Percentiles rank a stretch among this genome's conserved stretches.
phyloP scores from a whole-genome alignment of 495 filamentous ascomycete species.

The Durotheca rogersii region DNA sequence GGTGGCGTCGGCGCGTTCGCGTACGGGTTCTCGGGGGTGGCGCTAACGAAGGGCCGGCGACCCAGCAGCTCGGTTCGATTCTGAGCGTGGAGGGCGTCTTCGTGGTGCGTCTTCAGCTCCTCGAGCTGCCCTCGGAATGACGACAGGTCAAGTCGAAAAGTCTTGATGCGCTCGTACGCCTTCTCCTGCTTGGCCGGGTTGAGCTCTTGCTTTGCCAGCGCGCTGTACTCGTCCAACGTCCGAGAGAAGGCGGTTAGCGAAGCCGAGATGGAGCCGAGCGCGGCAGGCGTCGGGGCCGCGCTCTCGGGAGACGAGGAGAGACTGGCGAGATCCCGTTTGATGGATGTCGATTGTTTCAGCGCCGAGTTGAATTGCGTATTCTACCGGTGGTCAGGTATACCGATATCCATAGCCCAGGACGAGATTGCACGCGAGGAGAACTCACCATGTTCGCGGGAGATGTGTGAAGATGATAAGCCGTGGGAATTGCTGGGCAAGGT shows the following conservation, averaged over 20 bases:
- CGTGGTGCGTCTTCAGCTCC: conserved; percentile 68
- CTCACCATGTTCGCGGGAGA: conserved; percentile 16
- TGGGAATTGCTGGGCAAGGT: no score
- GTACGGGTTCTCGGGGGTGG: conserved; percentile 96
- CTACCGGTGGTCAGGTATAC: conserved; percentile 40
- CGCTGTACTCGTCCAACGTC: conserved; percentile 90
- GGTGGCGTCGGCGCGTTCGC: conserved; percentile 53
- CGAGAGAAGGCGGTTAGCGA: conserved; percentile 85
- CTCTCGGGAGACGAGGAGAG: conserved; percentile 62
- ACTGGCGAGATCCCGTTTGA: conserved; percentile 78
- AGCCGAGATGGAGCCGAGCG: conserved; percentile 59
- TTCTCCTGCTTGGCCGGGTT: conserved; percentile 87
- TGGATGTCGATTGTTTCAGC: conserved; percentile 84
- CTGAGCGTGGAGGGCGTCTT: conserved; percentile 70
- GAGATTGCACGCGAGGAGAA: not conserved
- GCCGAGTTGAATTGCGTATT: conserved; percentile 96
- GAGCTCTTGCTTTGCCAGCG: conserved; percentile 81
- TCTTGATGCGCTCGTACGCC: conserved; percentile 78
- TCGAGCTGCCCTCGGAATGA: conserved; percentile 80
- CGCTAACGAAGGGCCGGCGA: conserved; percentile 79
- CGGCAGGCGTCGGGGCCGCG: conserved; percentile 36
- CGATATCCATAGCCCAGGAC: not conserved
- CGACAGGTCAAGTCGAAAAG: conserved; percentile 77
- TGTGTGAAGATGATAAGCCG: not conserved
- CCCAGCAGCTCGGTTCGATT: conserved; percentile 85